A percentile compares a stretch with the other conserved stretches of the same genome.
phyloP scores from a whole-genome alignment of 2,329 filamentous ascomycete genomes.

The Ophiostoma australiae region DNA sequence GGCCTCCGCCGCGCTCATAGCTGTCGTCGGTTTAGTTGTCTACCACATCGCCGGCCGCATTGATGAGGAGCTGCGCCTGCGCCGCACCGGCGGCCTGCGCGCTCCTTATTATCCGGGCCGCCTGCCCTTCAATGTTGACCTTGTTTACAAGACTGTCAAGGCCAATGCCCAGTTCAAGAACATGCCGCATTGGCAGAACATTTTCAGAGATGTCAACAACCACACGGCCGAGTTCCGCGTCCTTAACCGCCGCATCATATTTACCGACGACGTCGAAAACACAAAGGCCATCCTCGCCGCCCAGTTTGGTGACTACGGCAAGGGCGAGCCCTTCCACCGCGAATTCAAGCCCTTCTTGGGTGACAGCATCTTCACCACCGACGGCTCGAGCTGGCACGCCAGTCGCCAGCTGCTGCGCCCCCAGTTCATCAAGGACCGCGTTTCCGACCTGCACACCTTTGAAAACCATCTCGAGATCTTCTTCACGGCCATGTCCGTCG shows the following conservation, averaged over 20 bases:
- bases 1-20: conserved; percentile 37
- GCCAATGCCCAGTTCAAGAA: conserved; percentile 51
- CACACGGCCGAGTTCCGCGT: conserved; percentile 59
- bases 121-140: conserved; percentile 53
- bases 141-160: conserved; percentile 54
- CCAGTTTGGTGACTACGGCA: conserved; percentile 81
- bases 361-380: conserved; percentile 73
- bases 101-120: background rate
- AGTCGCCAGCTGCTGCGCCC: conserved; percentile 78
- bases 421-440: conserved; percentile 79
- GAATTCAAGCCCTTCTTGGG: conserved; percentile 75
- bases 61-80: conserved; percentile 19
- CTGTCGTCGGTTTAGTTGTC: conserved; percentile 39
- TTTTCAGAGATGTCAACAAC: conserved; percentile 42
- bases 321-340: conserved; percentile 67
- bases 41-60: conserved; percentile 24
- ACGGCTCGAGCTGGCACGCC: conserved; percentile 71
- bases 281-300: conserved; percentile 86
- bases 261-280: conserved; percentile 82
- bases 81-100: conserved; percentile 24
- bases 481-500: conserved; percentile 61
- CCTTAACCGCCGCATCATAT: conserved; percentile 55
- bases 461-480: conserved; percentile 72
- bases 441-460: conserved; percentile 76
- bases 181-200: conserved; percentile 55